phyloP scores from a whole-genome alignment of 2,329 filamentous ascomycete genomes.

The Ramularia collo-cygni region DNA sequence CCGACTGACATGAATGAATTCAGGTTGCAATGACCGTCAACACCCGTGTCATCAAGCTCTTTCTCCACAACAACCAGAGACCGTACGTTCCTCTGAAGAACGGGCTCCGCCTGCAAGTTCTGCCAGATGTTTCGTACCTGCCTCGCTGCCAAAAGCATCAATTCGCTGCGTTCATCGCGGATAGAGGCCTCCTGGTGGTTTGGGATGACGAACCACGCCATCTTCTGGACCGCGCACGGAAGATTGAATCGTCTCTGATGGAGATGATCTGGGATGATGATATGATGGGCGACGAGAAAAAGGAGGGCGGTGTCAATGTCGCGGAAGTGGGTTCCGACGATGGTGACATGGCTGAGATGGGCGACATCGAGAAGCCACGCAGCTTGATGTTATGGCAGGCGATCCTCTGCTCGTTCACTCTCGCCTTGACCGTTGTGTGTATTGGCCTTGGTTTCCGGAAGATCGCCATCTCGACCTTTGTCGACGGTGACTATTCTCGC shows the following conservation, averaged over 20 bases:
- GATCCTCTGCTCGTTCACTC: constrained; percentile 46
- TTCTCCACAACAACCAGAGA: constrained; percentile 45
- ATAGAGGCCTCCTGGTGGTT: constrained; percentile 52
- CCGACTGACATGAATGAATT: constrained; percentile 8
- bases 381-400: constrained; percentile 51
- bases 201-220: constrained; percentile 58
- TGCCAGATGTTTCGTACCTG: constrained; percentile 51
- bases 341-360: constrained; percentile 33
- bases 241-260: constrained; percentile 49
- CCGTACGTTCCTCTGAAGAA: constrained; percentile 53
- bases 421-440: constrained; percentile 47
- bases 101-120: constrained; percentile 55
- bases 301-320: constrained; percentile 34
- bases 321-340: constrained; percentile 27
- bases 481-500: constrained; percentile 49
- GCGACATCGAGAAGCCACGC: constrained; percentile 36
- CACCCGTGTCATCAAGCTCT: constrained; percentile 56
- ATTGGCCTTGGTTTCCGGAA: constrained; percentile 52
- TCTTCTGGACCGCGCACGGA: constrained; percentile 46
- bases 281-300: constrained; percentile 37
- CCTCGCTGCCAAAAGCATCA: constrained; percentile 57
- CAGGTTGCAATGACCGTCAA: constrained; percentile 63
- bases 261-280: constrained; percentile 52
- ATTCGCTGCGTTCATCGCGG: constrained; percentile 58
- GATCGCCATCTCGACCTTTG: constrained; percentile 48